A percentile compares a stretch with the other conserved stretches of the same genome.
Evolutionary conservation across 192 early-diverging fungal genomes (phyloP).

Genomic region (Mortierella hygrophila): DNA sequence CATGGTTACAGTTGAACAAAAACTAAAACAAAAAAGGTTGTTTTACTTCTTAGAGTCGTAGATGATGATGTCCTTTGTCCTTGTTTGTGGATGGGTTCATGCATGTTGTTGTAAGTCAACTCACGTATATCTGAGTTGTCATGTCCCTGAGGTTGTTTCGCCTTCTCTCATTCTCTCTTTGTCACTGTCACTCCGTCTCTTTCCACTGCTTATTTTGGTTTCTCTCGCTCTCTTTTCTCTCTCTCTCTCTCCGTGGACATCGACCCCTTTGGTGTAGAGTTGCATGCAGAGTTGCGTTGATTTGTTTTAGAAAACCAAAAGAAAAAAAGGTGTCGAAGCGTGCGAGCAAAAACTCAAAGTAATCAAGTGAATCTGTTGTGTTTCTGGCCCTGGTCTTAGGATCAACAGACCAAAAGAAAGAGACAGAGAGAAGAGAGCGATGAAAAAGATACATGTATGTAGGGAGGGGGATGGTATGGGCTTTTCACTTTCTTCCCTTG

Average conservation of each 20-base stretch:
- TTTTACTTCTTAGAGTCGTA: conserved; percentile 58
- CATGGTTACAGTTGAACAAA: conserved; percentile 68
- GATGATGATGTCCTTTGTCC: background rate
- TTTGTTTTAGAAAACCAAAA: background rate
- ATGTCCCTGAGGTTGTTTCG: background rate
- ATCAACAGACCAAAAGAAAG: conserved; percentile 67
- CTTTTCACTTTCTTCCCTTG: no score
- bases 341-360: no score
- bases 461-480: background rate
- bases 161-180: background rate
- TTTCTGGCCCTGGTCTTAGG: conserved; percentile 6
- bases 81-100: background rate
- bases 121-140: background rate
- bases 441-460: background rate
- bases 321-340: background rate
- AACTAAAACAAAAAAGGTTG: conserved; percentile 62
- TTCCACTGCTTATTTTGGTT: background rate
- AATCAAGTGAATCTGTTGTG: background rate
- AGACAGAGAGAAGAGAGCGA: background rate
- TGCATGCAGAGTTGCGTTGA: background rate
- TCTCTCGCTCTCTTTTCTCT: background rate
- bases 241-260: background rate
- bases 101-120: background rate
- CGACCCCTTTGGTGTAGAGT: background rate
- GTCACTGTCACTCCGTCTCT: background rate